phyloP scores from a whole-genome alignment of 2,329 filamentous ascomycete species.

The Orbilia blumenaviensis region DNA sequence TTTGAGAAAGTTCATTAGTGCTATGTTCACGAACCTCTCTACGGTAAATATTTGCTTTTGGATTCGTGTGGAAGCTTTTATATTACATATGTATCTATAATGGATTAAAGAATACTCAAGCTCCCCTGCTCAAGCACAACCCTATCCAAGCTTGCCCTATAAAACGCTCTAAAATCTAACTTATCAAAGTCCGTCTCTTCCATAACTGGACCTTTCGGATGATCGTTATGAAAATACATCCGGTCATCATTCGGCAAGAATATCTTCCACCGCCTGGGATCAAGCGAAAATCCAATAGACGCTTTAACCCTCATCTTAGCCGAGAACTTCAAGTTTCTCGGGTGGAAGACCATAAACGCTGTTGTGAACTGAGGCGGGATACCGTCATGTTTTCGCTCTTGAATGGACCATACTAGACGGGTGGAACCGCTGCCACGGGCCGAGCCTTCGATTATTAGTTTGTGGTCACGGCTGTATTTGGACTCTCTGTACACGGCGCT shows the following conservation, averaged over 20 bases:
- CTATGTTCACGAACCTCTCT: too few species aligned
- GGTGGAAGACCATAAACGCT: constrained; percentile 47
- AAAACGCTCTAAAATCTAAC: constrained; percentile 30
- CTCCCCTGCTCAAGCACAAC: constrained; percentile 1
- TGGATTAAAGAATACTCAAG: constrained; percentile 1
- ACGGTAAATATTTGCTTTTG: too few species aligned
- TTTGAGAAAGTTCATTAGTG: too few species aligned
- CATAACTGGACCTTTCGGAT: constrained; percentile 17
- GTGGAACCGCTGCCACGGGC: constrained; percentile 24
- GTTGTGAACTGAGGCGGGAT: constrained; percentile 35
- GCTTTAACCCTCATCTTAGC: constrained; percentile 26
- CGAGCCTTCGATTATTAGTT: constrained; percentile 36
- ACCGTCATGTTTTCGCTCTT: constrained; percentile 45
- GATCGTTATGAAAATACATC: constrained; percentile 40
- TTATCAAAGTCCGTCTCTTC: constrained; percentile 8
- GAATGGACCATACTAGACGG: constrained; percentile 33
- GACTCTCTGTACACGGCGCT: constrained; percentile 22
- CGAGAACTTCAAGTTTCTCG: constrained; percentile 16
- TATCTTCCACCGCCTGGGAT: constrained; percentile 34
- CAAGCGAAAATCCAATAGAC: constrained; percentile 44
- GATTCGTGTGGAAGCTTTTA: too few species aligned
- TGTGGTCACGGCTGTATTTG: constrained; percentile 41
- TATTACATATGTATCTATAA: too few species aligned
- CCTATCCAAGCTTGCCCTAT: constrained; percentile 25
- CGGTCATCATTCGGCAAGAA: constrained; percentile 34